A percentile compares a stretch with the other conserved stretches of the same genome.
These are phyloP conservation scores for Neodidymelliopsis sp. DNA, from an alignment of 2,329 filamentous ascomycete genomes.

Conservation along the genomic window DNA sequence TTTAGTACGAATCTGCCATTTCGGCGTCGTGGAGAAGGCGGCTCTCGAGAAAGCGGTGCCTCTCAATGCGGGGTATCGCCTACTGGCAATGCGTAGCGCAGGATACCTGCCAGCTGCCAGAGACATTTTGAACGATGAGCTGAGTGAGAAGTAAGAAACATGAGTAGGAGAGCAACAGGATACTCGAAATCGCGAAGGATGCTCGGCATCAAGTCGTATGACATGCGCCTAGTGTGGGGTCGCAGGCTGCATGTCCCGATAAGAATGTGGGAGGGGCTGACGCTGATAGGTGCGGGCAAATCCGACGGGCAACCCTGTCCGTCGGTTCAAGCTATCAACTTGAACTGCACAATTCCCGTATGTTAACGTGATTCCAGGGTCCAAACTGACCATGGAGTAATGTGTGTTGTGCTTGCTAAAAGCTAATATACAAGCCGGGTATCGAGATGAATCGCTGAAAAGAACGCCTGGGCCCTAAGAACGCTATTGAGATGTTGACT, in stretches of 20 bases:
- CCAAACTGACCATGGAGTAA: neutral
- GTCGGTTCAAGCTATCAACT: neutral
- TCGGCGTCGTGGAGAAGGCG: slow-evolving; percentile 42
- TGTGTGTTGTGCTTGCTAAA: neutral
- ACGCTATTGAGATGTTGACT: slow-evolving; percentile 3
- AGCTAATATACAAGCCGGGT: slow-evolving; percentile 14
- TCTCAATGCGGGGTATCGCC: slow-evolving; percentile 31
- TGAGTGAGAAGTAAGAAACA: slow-evolving; percentile 11
- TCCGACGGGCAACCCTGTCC: slow-evolving; percentile 4
- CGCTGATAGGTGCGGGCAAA: slow-evolving; percentile 13
- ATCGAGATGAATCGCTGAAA: slow-evolving; percentile 15
- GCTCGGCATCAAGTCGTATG: slow-evolving; percentile 20
- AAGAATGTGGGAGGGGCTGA: slow-evolving; percentile 21
- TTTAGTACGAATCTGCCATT: slow-evolving; percentile 50
- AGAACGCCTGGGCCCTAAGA: slow-evolving; percentile 9
- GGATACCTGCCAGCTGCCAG: slow-evolving; percentile 15
- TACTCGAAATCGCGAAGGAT: slow-evolving; percentile 23
- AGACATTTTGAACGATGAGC: slow-evolving; percentile 23
- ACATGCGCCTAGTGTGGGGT: slow-evolving; percentile 29
- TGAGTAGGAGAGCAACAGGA: slow-evolving; percentile 13
- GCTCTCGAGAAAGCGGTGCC: slow-evolving; percentile 1
- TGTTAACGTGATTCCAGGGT: neutral
- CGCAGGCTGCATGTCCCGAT: slow-evolving; percentile 27
- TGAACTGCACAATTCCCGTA: neutral
- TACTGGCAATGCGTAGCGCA: slow-evolving; percentile 30